Evolutionary conservation across 495 filamentous ascomycete species (phyloP), one percentile per base, ranked within the genome.

Genomic region (Penicillium ucsense): DNA sequence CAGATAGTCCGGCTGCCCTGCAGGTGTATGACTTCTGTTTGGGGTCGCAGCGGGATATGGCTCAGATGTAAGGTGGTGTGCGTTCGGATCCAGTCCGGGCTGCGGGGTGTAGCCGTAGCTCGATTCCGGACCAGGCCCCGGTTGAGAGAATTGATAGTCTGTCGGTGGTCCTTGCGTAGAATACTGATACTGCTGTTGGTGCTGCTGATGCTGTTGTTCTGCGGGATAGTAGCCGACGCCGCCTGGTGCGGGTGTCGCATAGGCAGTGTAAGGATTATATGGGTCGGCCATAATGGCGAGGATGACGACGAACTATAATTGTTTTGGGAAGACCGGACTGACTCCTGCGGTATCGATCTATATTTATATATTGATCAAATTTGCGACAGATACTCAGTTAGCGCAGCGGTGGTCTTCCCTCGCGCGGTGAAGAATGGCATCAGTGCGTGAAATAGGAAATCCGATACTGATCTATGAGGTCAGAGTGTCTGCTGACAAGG

Each of bases 211-310:
- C n/a, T 61, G 58, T 27, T 54, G 48, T 7, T 60, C 53, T 11
- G 56, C 51, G 29, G 56, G 60, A 41, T 60, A 62, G 49, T 68
- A 60, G 38, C 60, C 43, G 38, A 62, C 56, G 30, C 52, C 61
- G 28, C 60, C 53, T 6, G 59, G 59, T 5, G 56, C 49, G 12
- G 56, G 52, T 12, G 61, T 52, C 34, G 52, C 41, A 38, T 61
- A 64, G 31, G 53, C 50, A 38, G 59, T 45, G 41, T 66, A 69
- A 9, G 61, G 71, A 63, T 75, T 66, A 62, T 77, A 77, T 11
- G 70, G 70, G 41, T 71, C 73, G 5, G 71, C 74, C 73, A 77
- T 76, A 43, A 38, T 55, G 50, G 30, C 40, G 48, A 31, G 35
- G 31, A 4, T 30, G 1, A 12, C 5, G 5, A 29, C 5, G n/a